Base-by-base conservation (phyloP, 805 yeast genomes). In the Candida nemodendra region DNA sequence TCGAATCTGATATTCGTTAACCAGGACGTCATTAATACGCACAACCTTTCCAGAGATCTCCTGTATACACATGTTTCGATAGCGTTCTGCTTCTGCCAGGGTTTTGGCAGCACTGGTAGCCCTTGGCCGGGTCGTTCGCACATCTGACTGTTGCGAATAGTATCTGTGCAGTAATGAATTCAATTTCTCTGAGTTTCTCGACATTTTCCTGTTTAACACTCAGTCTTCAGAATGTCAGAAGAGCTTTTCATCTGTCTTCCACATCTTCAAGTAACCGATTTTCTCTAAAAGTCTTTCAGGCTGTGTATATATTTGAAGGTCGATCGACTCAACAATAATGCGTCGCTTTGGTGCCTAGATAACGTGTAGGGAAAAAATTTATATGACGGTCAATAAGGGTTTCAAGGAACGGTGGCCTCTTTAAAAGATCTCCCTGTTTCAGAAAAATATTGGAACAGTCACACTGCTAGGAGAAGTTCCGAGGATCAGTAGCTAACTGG, bases 131-230 rank as follows among this genome's bases (percentile, higher is more conserved):
- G 72, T 66, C 16, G 37, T 37, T 16, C 39, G 50, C 32, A 13
- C 67, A 64, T 46, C 74, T 5, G 78, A 80, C 53, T 77, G 76
- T 44, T 74, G 77, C 29, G 76, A 81, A 35, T 83, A 81, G 54
- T 71, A 80, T 32, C 88, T 66, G 48, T 76, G 77, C 38, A 86
- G 72, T 36, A 81, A 72, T 0, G 89, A 76, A 56, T 83, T 84
- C 4, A 91, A 81, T 53, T 81, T 84, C 50, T 87, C 95, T 24
- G 73, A 72, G 54, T 84, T 84, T 44, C 93, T 65, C 23, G 93
- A 82, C 95, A 86, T 85, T 24, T n/a, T 21, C 11, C 11, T 21
- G 24, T 7, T 22, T 36, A 18, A 11, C n/a, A 18, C 19, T 18
- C 25, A 12, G 9, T 27, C 14, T 13, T 15, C 30, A 27, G 30